A percentile compares a stretch with the other conserved stretches of the same genome.
phyloP scores from a whole-genome alignment of 805 yeast genomes.

The Starmerella cellae region DNA sequence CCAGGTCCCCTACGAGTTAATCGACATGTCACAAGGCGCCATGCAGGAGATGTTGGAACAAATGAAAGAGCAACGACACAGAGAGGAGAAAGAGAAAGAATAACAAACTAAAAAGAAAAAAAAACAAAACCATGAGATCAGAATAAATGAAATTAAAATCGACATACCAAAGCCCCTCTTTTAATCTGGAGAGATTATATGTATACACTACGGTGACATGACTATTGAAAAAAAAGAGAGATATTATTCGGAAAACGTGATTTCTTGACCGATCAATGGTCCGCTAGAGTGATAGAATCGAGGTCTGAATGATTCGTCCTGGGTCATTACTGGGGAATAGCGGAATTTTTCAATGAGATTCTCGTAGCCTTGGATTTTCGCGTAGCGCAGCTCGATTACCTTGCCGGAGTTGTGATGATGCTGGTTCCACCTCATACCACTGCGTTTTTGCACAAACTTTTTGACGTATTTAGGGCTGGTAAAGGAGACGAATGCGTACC shows the following conservation, averaged over 20 bases:
- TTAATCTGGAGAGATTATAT: no score
- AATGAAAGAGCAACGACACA: constrained; percentile 12
- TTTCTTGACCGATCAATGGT: background rate
- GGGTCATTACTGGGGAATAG: constrained; percentile 39
- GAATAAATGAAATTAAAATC: no score
- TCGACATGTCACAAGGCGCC: constrained; percentile 35
- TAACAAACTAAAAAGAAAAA: no score
- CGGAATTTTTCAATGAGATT: constrained; percentile 37
- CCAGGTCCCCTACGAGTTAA: constrained; percentile 82
- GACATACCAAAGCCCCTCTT: no score
- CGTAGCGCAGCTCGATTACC: constrained; percentile 39
- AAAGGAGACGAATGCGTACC: constrained; percentile 43
- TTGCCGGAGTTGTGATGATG: constrained; percentile 35
- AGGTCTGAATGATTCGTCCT: constrained; percentile 37
- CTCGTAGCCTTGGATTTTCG: constrained; percentile 38
- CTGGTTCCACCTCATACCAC: constrained; percentile 37
- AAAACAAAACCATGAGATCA: no score
- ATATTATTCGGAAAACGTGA: background rate
- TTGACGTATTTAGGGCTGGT: constrained; percentile 34
- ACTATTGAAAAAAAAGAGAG: no score
- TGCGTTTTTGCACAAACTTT: constrained; percentile 34
- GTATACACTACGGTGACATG: no score
- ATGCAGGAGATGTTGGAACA: constrained; percentile 16
- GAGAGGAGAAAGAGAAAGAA: background rate
- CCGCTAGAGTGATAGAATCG: constrained; percentile 37